phyloP scores from a whole-genome alignment of 192 early-diverging fungal species.

The Backusella australiensis region DNA sequence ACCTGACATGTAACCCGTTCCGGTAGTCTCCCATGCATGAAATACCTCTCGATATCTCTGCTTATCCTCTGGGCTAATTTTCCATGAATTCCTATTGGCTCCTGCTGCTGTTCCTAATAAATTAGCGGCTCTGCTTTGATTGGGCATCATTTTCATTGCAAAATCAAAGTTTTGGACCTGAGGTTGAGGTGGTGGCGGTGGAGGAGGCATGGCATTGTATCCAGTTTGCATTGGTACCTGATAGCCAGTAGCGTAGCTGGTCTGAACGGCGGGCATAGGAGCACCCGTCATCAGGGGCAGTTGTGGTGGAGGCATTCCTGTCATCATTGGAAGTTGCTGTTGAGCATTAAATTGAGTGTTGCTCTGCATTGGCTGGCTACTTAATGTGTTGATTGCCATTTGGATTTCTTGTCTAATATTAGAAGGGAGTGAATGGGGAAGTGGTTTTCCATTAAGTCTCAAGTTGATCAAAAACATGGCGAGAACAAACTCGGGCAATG shows the following conservation, averaged over 20 bases:
- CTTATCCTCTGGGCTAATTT: slow-evolving; percentile 38
- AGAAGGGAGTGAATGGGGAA: slow-evolving; percentile 50
- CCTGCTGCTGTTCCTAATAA: slow-evolving; percentile 32
- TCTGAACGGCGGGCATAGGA: neutral
- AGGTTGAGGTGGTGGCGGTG: slow-evolving; percentile 11
- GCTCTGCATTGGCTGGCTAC: slow-evolving; percentile 15
- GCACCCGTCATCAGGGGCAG: slow-evolving; percentile 25
- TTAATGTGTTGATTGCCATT: slow-evolving; percentile 32
- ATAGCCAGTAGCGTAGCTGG: neutral
- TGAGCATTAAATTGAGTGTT: neutral
- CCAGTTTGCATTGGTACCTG: slow-evolving; percentile 30
- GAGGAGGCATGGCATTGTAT: neutral
- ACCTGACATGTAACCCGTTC: slow-evolving; percentile 49
- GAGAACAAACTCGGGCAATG: slow-evolving; percentile 61
- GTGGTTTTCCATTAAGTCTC: slow-evolving; percentile 45
- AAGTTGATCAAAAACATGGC: slow-evolving; percentile 62
- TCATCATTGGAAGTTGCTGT: slow-evolving; percentile 1
- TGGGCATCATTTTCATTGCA: slow-evolving; percentile 41
- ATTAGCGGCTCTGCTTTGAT: slow-evolving; percentile 16
- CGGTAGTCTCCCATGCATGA: slow-evolving; percentile 46
- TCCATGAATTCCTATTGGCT: slow-evolving; percentile 42
- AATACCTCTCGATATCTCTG: slow-evolving; percentile 38
- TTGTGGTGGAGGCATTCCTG: slow-evolving; percentile 13
- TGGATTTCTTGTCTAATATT: slow-evolving; percentile 46
- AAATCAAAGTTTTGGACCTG: slow-evolving; percentile 34